Conservation (phyloP, 2,329 filamentous ascomycete species). For the Epichloe bromicola region DNA sequence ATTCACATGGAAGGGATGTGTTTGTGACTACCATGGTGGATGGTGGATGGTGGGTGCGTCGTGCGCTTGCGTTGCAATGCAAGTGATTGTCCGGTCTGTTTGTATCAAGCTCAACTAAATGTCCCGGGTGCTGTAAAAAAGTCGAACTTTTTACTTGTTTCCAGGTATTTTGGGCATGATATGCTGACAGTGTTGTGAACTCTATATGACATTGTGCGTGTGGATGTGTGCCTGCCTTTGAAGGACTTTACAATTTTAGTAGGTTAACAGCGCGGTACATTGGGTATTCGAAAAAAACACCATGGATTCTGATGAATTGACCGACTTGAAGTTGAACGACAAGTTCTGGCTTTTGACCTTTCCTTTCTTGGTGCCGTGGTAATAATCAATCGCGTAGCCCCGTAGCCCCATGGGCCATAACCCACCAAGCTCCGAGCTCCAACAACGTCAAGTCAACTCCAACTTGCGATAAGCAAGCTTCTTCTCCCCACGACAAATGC, state of each 20-base stretch:
- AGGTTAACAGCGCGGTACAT: no score
- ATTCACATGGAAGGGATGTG: not conserved
- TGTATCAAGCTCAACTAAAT: not conserved
- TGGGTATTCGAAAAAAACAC: no score
- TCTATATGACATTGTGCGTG: no score
- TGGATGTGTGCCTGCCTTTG: no score
- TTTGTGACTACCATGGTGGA: not conserved
- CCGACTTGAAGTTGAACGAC: no score
- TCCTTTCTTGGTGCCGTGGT: no score
- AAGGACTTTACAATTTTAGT: no score
- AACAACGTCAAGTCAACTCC: not conserved
- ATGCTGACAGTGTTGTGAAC: not conserved
- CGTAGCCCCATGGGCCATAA: no score
- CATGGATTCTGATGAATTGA: no score
- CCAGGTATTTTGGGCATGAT: not conserved
- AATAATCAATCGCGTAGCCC: no score
- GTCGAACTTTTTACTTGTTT: not conserved
- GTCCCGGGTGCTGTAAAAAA: not conserved
- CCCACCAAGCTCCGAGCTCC: no score
- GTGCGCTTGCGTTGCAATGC: not conserved
- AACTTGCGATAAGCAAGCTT: not conserved
- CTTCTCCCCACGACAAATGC: not conserved
- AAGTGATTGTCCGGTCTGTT: not conserved
- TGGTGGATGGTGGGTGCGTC: not conserved
- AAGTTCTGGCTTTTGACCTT: no score